Base-by-base conservation (phyloP, 345 rosid species). In the Isatis tinctoria region DNA sequence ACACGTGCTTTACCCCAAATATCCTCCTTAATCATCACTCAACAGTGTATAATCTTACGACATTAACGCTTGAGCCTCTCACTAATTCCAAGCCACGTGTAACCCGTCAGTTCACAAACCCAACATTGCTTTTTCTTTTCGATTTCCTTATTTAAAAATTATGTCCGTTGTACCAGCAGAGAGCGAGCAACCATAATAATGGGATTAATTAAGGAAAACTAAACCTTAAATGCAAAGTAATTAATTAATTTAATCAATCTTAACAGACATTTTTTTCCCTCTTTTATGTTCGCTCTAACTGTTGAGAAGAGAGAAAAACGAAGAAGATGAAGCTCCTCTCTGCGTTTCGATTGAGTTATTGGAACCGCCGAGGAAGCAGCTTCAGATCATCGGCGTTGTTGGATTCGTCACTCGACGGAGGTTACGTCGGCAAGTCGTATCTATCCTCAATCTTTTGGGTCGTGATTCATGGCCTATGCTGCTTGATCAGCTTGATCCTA, bases 401-500 rank as follows among this genome's bases (percentile, higher is more conserved):
- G 10, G 98, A 92, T 85, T 79, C 93, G 0, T 79, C 97, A 2
- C 35, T 87, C 26, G 94, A 87, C 26, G 80, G 75, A 22, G 63
- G 79, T 32, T 64, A 76, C 81, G 3, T 6, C 47, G 32, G 32
- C 11, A 95, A 86, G 83, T 85, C 98, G 78, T 87, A 95, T 5
- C 92, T 97, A 3, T 86, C 86, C 0, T 84, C 98, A 0, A 27
- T 87, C 45, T 92, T 96, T 75, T 92, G 99, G 98, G 78, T 96
- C 1, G 12, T 83, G 28, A 74, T 92, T 39, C 98, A 96, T 26
- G 90, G 84, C 60, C 78, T 96, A 37, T 92, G 98, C 69, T 96
- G 99, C 82, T 85, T 96, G 64, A 80, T 96, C 69, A 90, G 97
- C 78, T 87, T 96, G 59, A 85, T 96, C 45, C 82, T 96, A 33